These are phyloP conservation scores for Aspergillus neoniger DNA, from an alignment of 2,329 filamentous ascomycete species.

Conservation along the genomic window DNA sequence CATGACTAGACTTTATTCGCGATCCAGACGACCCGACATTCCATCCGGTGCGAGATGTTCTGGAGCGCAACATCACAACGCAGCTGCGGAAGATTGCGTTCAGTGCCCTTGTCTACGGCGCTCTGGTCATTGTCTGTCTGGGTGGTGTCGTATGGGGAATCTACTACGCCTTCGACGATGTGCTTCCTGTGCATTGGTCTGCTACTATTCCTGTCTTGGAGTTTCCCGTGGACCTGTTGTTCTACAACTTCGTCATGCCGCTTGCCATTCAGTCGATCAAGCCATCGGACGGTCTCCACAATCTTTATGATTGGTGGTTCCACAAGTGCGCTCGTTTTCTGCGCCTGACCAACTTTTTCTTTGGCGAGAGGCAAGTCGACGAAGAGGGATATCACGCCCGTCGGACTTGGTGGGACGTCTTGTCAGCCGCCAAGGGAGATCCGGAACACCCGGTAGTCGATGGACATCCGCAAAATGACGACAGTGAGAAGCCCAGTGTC, in stretches of 20 bases:
- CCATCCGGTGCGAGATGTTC: conserved; percentile 92
- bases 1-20: conserved; percentile 77
- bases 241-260: conserved; percentile 96
- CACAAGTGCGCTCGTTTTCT: conserved; percentile 76
- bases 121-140: conserved; percentile 86
- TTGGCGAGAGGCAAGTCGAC: conserved; percentile 76
- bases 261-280: conserved; percentile 80
- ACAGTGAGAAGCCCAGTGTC: conserved; percentile 46
- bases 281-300: conserved; percentile 79
- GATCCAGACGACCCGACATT: conserved; percentile 98
- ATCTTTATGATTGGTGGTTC: conserved; percentile 97
- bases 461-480: conserved; percentile 30
- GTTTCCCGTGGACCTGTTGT: conserved; percentile 89
- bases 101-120: conserved; percentile 92
- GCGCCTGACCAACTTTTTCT: conserved; percentile 87
- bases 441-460: conserved; percentile 37
- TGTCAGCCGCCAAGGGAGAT: conserved; percentile 43
- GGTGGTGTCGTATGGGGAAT: conserved; percentile 97
- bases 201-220: conserved; percentile 90
- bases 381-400: conserved; percentile 74
- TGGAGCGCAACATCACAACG: conserved; percentile 87
- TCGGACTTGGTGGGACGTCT: conserved; percentile 56
- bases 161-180: conserved; percentile 63
- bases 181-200: conserved; percentile 91
- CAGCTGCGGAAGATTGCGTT: conserved; percentile 96